Percentiles rank a stretch among this genome's conserved stretches.
These are phyloP conservation scores for Cladochytrium replicatum DNA, from an alignment of 192 early-diverging fungal genomes.

Conservation along the genomic window DNA sequence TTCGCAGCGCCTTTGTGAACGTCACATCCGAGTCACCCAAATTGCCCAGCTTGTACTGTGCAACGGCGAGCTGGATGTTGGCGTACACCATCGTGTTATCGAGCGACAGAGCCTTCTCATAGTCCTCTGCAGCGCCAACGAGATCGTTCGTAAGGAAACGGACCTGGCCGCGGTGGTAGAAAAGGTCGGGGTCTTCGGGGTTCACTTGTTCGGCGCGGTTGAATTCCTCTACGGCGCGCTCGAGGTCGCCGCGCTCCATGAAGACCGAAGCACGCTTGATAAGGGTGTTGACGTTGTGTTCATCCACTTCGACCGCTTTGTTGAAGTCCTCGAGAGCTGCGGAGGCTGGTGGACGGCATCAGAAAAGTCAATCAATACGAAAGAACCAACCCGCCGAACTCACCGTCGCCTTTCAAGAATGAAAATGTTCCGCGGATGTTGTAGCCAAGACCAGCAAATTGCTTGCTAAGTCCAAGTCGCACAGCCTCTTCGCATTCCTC, in stretches of 20 bases:
- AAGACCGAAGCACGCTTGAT: conserved; percentile 86
- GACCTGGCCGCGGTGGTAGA: conserved; percentile 78
- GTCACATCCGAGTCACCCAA: conserved; percentile 60
- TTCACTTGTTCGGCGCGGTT: conserved; percentile 56
- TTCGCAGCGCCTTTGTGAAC: conserved; percentile 68
- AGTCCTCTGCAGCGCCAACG: conserved; percentile 71
- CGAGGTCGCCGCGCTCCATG: conserved; percentile 73
- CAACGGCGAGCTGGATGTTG: conserved; percentile 89
- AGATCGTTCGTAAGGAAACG: conserved; percentile 78
- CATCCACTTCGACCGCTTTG: conserved; percentile 66
- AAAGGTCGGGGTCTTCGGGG: conserved; percentile 74
- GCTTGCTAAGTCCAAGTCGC: conserved; percentile 7
- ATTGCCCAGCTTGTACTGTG: conserved; percentile 83
- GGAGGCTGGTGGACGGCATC: too few species aligned
- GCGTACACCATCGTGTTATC: conserved; percentile 69
- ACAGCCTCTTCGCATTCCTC: conserved; percentile 20
- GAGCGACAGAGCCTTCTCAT: conserved; percentile 64
- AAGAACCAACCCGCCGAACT: neutral
- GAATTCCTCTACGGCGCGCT: conserved; percentile 54
- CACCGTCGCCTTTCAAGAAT: conserved; percentile 72
- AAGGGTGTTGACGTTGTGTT: conserved; percentile 69
- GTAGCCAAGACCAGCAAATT: conserved; percentile 39
- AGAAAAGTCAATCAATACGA: neutral
- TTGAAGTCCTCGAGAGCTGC: conserved; percentile 66
- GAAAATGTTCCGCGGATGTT: conserved; percentile 82